Percentiles rank a stretch among this genome's conserved stretches.
Conservation (phyloP, 768 basidiomycete species). For the Pholiota molesta region DNA sequence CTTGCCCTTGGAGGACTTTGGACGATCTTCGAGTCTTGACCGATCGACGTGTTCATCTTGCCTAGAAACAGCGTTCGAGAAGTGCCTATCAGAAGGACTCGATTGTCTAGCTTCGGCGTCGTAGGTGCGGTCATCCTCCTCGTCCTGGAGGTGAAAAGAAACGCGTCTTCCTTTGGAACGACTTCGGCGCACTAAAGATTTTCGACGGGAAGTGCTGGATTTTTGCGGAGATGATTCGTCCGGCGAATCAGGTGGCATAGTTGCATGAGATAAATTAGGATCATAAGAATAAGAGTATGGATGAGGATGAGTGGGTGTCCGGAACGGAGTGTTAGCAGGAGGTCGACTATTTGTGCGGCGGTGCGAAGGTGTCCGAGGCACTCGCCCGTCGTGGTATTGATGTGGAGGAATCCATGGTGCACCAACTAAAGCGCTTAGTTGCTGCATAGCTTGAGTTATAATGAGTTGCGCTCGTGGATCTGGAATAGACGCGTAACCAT, state of each 20-base stretch:
- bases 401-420: slow-evolving; percentile 29
- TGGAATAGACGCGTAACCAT: slow-evolving; percentile 34
- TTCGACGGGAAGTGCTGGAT: slow-evolving; percentile 29
- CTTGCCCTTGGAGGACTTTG: slow-evolving; percentile 2
- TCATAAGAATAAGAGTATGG: slow-evolving; percentile 43
- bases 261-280: slow-evolving; percentile 47
- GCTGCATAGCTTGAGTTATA: slow-evolving; percentile 46
- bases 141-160: slow-evolving; percentile 51
- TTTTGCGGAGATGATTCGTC: slow-evolving; percentile 43
- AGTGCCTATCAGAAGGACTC: neutral
- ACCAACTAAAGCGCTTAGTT: slow-evolving; percentile 38
- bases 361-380: slow-evolving; percentile 33
- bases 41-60: neutral
- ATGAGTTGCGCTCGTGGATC: slow-evolving; percentile 46
- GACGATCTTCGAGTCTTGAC: neutral
- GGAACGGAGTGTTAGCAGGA: slow-evolving; percentile 24
- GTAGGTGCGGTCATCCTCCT: slow-evolving; percentile 19
- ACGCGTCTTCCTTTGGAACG: slow-evolving; percentile 58
- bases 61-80: neutral
- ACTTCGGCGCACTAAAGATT: slow-evolving; percentile 49
- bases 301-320: slow-evolving; percentile 41
- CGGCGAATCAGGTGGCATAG: slow-evolving; percentile 57
- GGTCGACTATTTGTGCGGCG: slow-evolving; percentile 25
- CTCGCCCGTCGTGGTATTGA: slow-evolving; percentile 20
- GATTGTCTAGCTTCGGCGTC: slow-evolving; percentile 1